Evolutionary conservation across 192 early-diverging fungal genomes (phyloP).

Genomic region (Coemansia sp.): DNA sequence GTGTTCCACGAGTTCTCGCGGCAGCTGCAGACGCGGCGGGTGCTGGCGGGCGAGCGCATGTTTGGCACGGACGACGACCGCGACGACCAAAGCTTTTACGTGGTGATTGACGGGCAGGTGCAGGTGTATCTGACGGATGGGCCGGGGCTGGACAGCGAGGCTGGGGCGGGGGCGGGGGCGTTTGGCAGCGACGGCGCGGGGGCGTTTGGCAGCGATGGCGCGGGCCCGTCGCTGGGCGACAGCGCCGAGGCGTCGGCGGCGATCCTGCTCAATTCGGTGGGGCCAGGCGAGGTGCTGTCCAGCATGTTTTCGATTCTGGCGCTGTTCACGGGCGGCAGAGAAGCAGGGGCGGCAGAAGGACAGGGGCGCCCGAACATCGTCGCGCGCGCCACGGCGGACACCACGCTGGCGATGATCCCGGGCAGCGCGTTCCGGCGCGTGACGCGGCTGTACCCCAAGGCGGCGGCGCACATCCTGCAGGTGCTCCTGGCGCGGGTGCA

Average conservation of each 20-base stretch:
- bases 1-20: constrained; percentile 94
- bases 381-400: constrained; percentile 78
- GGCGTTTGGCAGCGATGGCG: not conserved
- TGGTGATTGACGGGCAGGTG: constrained; percentile 92
- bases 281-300: constrained; percentile 84
- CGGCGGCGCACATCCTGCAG: constrained; percentile 91
- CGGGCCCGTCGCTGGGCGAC: not conserved
- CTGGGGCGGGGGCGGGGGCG: too few species aligned
- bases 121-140: constrained; percentile 71
- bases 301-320: constrained; percentile 90
- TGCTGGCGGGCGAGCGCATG: constrained; percentile 73
- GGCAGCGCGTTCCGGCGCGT: constrained; percentile 87
- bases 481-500: constrained; percentile 94
- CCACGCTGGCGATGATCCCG: constrained; percentile 91
- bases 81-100: constrained; percentile 73
- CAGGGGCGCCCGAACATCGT: constrained; percentile 74
- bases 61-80: constrained; percentile 66
- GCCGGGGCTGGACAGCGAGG: too few species aligned
- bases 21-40: constrained; percentile 74
- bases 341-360: not conserved
- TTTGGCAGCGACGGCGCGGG: not conserved
- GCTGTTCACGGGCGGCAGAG: constrained; percentile 76
- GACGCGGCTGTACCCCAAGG: constrained; percentile 84
- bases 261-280: constrained; percentile 74
- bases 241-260: constrained; percentile 55